phyloP scores from a whole-genome alignment of 2,329 filamentous ascomycete genomes.

The Sporothrix variecibatus region DNA sequence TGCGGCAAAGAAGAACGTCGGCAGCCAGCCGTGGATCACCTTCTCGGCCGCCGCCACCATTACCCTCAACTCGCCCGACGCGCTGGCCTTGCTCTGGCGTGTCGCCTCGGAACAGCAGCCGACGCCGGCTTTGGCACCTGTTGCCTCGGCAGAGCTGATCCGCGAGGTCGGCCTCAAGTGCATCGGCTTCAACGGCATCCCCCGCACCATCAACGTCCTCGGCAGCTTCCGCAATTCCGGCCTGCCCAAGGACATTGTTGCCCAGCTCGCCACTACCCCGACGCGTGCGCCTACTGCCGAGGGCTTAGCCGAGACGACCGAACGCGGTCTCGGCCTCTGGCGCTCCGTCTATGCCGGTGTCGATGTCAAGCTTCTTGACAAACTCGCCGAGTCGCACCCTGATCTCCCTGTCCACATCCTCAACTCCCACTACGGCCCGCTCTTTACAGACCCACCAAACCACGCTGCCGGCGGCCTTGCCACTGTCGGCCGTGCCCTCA shows the following conservation, averaged over 20 bases:
- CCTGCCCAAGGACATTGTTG: constrained; percentile 61
- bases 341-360: constrained; percentile 75
- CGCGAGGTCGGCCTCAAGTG: constrained; percentile 62
- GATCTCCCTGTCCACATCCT: constrained; percentile 82
- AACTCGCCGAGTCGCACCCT: constrained; percentile 74
- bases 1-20: constrained; percentile 63
- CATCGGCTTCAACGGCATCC: constrained; percentile 77
- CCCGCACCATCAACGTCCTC: constrained; percentile 80
- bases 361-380: constrained; percentile 68
- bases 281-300: constrained; percentile 54
- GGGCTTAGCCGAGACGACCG: constrained; percentile 57
- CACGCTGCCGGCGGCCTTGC: constrained; percentile 47
- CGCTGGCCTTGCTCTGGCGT: constrained; percentile 64
- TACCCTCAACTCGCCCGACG: constrained; percentile 82
- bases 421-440: constrained; percentile 69
- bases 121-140: constrained; percentile 29
- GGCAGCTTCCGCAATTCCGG: constrained; percentile 45
- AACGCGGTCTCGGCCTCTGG: constrained; percentile 69
- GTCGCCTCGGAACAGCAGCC: constrained; percentile 43
- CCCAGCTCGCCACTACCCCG: constrained; percentile 56
- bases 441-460: constrained; percentile 68
- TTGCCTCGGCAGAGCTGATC: constrained; percentile 67
- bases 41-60: constrained; percentile 77
- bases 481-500: constrained; percentile 68
- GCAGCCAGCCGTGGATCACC: constrained; percentile 65